Evolutionary conservation across 2,329 filamentous ascomycete genomes (phyloP).

Genomic region (Claviceps sorghi): DNA sequence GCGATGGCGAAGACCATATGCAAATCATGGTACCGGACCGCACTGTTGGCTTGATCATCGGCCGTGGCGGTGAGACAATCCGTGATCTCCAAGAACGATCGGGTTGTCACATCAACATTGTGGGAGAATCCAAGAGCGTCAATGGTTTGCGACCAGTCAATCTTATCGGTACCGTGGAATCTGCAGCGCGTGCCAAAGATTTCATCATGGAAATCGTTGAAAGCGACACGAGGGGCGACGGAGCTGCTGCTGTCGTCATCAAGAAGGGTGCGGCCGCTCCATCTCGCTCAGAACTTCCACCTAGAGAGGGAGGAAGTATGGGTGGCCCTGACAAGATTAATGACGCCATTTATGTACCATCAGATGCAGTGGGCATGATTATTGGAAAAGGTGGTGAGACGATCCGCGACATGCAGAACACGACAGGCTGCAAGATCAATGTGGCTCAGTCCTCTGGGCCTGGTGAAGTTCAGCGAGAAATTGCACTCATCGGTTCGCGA

Average conservation of each 20-base stretch:
- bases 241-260: conserved; percentile 17
- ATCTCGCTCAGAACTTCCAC: conserved; percentile 17
- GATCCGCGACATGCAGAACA: conserved; percentile 83
- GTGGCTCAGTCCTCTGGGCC: conserved; percentile 69
- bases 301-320: conserved; percentile 18
- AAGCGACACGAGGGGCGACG: conserved; percentile 58
- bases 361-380: conserved; percentile 89
- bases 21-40: conserved; percentile 93
- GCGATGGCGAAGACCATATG: conserved; percentile 70
- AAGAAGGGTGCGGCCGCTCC: conserved; percentile 13
- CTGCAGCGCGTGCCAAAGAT: conserved; percentile 66
- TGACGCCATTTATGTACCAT: conserved; percentile 73
- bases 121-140: conserved; percentile 82
- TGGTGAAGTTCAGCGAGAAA: conserved; percentile 68
- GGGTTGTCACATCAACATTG: conserved; percentile 92
- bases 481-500: conserved; percentile 65
- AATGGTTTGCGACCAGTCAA: conserved; percentile 84
- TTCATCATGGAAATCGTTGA: conserved; percentile 90
- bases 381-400: conserved; percentile 91
- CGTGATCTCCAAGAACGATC: conserved; percentile 81
- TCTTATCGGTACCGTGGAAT: conserved; percentile 63
- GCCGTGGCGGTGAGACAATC: conserved; percentile 86
- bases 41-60: conserved; percentile 84
- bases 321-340: conserved; percentile 51
- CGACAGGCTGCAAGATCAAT: conserved; percentile 86